phyloP scores from a whole-genome alignment of 2,329 filamentous ascomycete genomes.

The Madurella fahalii region DNA sequence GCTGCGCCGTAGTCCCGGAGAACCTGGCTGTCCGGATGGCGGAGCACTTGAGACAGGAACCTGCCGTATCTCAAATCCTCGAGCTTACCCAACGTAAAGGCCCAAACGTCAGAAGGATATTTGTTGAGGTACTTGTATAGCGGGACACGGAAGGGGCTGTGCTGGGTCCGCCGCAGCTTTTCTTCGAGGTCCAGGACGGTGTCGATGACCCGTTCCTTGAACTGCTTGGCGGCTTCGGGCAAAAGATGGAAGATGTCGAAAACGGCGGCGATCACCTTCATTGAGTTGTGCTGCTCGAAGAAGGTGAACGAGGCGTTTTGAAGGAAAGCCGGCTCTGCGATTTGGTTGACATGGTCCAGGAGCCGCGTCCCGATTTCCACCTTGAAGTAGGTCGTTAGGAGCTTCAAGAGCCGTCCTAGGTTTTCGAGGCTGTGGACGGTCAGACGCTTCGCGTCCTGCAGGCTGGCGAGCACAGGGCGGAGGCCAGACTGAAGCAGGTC shows the following conservation, averaged over 20 bases:
- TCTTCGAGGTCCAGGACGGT: constrained; percentile 86
- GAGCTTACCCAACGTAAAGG: constrained; percentile 71
- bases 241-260: constrained; percentile 97
- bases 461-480: constrained; percentile 89
- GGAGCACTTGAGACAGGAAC: constrained; percentile 83
- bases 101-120: constrained; percentile 85
- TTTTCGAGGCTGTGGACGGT: constrained; percentile 88
- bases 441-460: constrained; percentile 88
- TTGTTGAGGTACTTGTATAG: constrained; percentile 91
- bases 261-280: constrained; percentile 93
- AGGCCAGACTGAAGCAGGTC: constrained; percentile 92
- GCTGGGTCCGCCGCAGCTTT: constrained; percentile 77
- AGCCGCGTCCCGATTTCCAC: constrained; percentile 91
- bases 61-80: constrained; percentile 85
- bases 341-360: constrained; percentile 88
- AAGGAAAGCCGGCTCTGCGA: constrained; percentile 74
- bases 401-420: constrained; percentile 78
- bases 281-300: constrained; percentile 85
- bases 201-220: constrained; percentile 86
- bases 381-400: constrained; percentile 98
- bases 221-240: constrained; percentile 81
- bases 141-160: constrained; percentile 86
- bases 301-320: constrained; percentile 93
- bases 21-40: constrained; percentile 67
- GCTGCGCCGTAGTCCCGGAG: constrained; percentile 71